Evolutionary conservation across 164 flowering plant genomes (phyloP).

Genomic region (Euptelea pleiosperma): DNA sequence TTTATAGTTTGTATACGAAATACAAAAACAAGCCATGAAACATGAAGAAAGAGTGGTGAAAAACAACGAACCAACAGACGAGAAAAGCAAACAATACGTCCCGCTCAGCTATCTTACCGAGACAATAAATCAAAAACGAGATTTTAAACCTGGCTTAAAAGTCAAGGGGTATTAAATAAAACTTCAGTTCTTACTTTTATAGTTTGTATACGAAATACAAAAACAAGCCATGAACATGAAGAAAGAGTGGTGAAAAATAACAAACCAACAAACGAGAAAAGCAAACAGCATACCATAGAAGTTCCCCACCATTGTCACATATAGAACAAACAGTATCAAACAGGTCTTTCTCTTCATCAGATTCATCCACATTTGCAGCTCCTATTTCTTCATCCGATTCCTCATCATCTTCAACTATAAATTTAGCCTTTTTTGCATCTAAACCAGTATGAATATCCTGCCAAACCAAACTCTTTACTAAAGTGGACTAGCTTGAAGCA

Average conservation of each 20-base stretch:
- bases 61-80: too few species aligned
- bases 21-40: not conserved
- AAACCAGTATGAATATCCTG: slow-evolving; percentile 26
- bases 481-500: not conserved
- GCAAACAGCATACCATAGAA: too few species aligned
- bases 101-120: too few species aligned
- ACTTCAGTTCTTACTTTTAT: too few species aligned
- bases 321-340: too few species aligned
- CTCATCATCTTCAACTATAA: slow-evolving; percentile 52
- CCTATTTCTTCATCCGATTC: slow-evolving; percentile 21
- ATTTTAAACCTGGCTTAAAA: too few species aligned
- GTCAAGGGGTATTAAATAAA: too few species aligned
- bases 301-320: too few species aligned
- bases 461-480: slow-evolving; percentile 11
- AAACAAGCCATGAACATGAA: not conserved
- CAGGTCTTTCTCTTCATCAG: slow-evolving; percentile 43
- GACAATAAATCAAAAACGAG: too few species aligned
- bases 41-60: not conserved
- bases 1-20: too few species aligned
- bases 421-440: slow-evolving; percentile 19
- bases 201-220: too few species aligned
- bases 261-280: not conserved
- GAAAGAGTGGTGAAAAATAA: not conserved
- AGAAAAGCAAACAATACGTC: too few species aligned
- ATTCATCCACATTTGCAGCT: slow-evolving; percentile 33